Conservation (phyloP, 2,329 filamentous ascomycete genomes). For the Ophiosphaerella narmari region DNA sequence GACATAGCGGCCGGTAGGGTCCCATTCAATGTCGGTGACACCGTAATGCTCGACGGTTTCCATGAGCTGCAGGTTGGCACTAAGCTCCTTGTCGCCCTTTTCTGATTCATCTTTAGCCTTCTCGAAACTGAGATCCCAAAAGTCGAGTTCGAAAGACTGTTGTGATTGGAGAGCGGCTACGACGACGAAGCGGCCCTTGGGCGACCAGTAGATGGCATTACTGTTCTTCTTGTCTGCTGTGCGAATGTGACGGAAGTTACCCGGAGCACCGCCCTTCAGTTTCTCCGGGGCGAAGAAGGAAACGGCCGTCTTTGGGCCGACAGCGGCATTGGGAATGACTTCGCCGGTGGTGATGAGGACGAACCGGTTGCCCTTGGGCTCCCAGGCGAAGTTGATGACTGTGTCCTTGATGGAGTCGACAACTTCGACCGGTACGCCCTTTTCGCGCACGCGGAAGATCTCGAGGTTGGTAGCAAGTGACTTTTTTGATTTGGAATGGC, state of each 20-base stretch:
- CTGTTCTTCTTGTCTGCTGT: constrained; percentile 99
- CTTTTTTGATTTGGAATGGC: constrained; percentile 99
- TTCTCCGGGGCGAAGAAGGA: constrained; percentile 98
- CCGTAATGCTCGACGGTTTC: constrained; percentile 94
- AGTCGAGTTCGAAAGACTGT: constrained; percentile 94
- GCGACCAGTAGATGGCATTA: constrained; percentile 99
- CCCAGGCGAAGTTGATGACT: constrained; percentile 99
- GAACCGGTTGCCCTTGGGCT: constrained; percentile 96
- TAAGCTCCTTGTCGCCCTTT: constrained; percentile 89
- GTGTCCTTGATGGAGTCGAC: constrained; percentile 98
- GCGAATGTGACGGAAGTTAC: constrained; percentile 95
- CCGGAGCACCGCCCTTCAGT: constrained; percentile 76
- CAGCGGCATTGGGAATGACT: constrained; percentile 74
- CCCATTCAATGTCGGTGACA: constrained; percentile 97
- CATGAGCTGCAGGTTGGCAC: constrained; percentile 94
- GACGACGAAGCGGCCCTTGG: constrained; percentile 91
- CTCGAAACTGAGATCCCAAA: constrained; percentile 97
- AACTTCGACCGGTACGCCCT: constrained; percentile 97
- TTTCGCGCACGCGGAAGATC: constrained; percentile 96
- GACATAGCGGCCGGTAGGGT: constrained; percentile 92
- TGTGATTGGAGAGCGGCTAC: constrained; percentile 91
- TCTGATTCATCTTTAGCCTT: constrained; percentile 76
- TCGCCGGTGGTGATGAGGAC: constrained; percentile 96
- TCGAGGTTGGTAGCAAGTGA: constrained; percentile 95
- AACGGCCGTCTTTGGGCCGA: constrained; percentile 90